Conservation (phyloP, 441 rosid genomes). For the Populus trichocarpa region DNA sequence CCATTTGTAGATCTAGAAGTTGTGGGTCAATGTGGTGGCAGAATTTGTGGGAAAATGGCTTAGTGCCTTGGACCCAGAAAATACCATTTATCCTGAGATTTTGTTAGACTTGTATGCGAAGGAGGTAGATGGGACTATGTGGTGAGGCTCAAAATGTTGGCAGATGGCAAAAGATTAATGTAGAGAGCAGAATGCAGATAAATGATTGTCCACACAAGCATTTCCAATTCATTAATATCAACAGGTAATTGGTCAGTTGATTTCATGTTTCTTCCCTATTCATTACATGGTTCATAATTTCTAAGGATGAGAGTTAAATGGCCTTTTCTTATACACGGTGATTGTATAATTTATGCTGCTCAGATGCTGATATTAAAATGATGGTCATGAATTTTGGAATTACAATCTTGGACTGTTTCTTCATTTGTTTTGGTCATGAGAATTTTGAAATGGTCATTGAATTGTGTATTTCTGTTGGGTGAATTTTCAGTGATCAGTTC, state of each 20-base stretch:
- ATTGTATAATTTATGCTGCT: neutral
- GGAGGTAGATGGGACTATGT: slow-evolving; percentile 23
- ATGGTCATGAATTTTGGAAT: neutral
- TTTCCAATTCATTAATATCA: neutral
- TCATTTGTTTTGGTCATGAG: neutral
- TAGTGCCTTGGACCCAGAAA: slow-evolving; percentile 17
- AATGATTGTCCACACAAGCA: neutral
- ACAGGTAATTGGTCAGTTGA: neutral
- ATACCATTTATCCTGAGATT: slow-evolving; percentile 11
- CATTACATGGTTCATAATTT: neutral
- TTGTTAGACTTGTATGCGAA: slow-evolving; percentile 21
- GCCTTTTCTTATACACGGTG: neutral
- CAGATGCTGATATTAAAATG: neutral
- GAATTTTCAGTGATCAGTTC: neutral
- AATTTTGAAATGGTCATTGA: neutral
- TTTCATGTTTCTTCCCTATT: neutral
- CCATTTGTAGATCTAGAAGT: slow-evolving; percentile 18
- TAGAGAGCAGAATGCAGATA: no score
- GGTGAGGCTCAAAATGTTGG: slow-evolving; percentile 20
- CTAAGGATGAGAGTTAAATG: neutral
- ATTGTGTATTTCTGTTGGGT: no score
- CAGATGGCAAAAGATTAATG: neutral
- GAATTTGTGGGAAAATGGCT: slow-evolving; percentile 14
- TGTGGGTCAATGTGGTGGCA: slow-evolving; percentile 21
- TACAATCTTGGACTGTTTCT: neutral